Evolutionary conservation across 331 rosid species (phyloP).

Genomic region (Quercus tomentella): DNA sequence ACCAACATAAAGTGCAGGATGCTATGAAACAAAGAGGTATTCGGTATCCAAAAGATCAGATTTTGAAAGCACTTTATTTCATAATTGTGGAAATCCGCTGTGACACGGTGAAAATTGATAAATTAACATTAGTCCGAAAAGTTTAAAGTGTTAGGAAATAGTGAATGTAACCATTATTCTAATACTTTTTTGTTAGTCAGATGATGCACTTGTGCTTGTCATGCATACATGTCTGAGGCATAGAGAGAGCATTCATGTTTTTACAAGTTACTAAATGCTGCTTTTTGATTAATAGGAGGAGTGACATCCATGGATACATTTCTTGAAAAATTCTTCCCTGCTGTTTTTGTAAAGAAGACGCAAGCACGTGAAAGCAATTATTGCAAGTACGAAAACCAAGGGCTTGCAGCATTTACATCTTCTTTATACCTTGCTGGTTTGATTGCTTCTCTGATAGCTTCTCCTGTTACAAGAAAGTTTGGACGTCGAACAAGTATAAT

Average conservation of each 20-base stretch:
- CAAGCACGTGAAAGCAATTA: conserved; percentile 80
- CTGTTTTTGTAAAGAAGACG: conserved; percentile 51
- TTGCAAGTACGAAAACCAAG: conserved; percentile 89
- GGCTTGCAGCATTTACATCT: conserved; percentile 87
- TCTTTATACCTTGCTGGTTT: conserved; percentile 87
- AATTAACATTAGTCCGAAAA: too few species aligned
- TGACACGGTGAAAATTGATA: too few species aligned
- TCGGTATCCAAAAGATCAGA: background rate
- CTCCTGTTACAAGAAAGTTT: conserved; percentile 69
- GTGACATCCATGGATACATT: conserved; percentile 94
- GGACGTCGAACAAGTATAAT: conserved; percentile 72
- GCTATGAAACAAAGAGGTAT: background rate
- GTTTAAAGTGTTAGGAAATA: too few species aligned
- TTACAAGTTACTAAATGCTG: background rate
- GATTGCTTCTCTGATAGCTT: conserved; percentile 73
- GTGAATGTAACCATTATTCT: too few species aligned
- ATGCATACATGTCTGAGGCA: background rate
- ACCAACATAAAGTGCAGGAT: background rate
- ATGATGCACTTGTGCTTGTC: background rate
- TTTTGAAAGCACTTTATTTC: background rate
- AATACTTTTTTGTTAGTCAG: background rate
- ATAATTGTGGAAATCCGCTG: background rate
- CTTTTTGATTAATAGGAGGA: conserved; percentile 47
- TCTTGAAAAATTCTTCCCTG: conserved; percentile 66
- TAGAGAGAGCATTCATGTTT: background rate